phyloP scores from a whole-genome alignment of 1,284 basidiomycete species.

The Marasmius fiardii region DNA sequence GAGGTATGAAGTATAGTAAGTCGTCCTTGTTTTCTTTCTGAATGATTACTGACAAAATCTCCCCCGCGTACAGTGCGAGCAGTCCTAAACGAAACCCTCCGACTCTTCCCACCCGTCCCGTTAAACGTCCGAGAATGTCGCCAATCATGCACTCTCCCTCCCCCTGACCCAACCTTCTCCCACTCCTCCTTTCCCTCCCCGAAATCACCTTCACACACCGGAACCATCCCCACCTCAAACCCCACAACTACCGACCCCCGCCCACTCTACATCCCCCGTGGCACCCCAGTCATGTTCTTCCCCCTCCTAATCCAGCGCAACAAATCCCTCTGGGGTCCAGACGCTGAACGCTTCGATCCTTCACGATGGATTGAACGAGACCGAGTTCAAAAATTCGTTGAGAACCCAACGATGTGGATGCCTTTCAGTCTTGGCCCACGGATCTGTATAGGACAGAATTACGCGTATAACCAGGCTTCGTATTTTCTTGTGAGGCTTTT shows the following conservation, averaged over 20 bases:
- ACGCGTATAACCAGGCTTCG: slow-evolving; percentile 66
- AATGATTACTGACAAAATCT: too few relatives aligned
- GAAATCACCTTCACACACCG: too few relatives aligned
- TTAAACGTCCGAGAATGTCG: slow-evolving; percentile 61
- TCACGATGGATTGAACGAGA: slow-evolving; percentile 63
- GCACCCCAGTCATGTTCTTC: slow-evolving; percentile 53
- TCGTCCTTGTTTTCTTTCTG: slow-evolving; percentile 12
- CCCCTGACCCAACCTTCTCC: slow-evolving; percentile 47
- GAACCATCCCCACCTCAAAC: too few relatives aligned
- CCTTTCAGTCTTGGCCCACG: slow-evolving; percentile 68
- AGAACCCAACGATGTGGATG: slow-evolving; percentile 63
- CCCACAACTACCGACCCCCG: slow-evolving; percentile 30
- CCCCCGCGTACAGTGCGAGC: slow-evolving; percentile 74
- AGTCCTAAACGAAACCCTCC: slow-evolving; percentile 69
- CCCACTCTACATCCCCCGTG: slow-evolving; percentile 57
- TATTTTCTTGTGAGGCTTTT: slow-evolving; percentile 66
- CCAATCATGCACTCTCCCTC: slow-evolving; percentile 46
- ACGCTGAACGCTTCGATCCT: slow-evolving; percentile 68
- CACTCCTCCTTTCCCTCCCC: background rate
- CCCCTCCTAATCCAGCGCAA: slow-evolving; percentile 62
- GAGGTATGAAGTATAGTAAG: slow-evolving; percentile 60
- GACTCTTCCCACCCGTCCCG: slow-evolving; percentile 71
- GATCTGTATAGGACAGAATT: slow-evolving; percentile 9
- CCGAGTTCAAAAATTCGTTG: slow-evolving; percentile 41
- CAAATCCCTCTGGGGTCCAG: slow-evolving; percentile 58